Evolutionary conservation across 805 yeast species (phyloP).

Genomic region (Torulaspora franciscae): DNA sequence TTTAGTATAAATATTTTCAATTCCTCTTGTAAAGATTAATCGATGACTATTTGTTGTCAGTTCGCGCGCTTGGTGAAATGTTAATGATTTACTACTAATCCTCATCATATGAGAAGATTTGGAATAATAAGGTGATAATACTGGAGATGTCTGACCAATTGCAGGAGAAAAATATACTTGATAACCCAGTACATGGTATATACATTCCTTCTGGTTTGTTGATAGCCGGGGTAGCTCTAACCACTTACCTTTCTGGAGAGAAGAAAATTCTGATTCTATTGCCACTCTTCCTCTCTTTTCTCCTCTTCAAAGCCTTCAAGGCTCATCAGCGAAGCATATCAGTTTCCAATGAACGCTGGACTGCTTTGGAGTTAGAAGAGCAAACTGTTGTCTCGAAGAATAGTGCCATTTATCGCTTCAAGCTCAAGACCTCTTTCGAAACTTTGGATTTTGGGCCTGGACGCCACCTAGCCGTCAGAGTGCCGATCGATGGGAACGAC

Average conservation of each 20-base stretch:
- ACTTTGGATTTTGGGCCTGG: slow-evolving; percentile 66
- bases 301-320: slow-evolving; percentile 34
- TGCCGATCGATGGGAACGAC: slow-evolving; percentile 36
- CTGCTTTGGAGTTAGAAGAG: slow-evolving; percentile 62
- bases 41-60: not conserved
- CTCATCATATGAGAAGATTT: not conserved
- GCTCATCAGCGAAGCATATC: slow-evolving; percentile 42
- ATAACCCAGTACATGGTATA: slow-evolving; percentile 71
- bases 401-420: slow-evolving; percentile 68
- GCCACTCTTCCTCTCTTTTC: slow-evolving; percentile 39
- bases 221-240: slow-evolving; percentile 53
- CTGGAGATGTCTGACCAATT: slow-evolving; percentile 7
- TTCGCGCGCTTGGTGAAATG: not conserved
- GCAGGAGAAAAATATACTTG: slow-evolving; percentile 47
- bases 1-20: not conserved
- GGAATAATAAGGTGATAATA: not conserved
- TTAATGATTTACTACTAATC: not conserved
- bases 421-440: slow-evolving; percentile 55
- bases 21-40: not conserved
- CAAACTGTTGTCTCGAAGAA: slow-evolving; percentile 68
- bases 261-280: slow-evolving; percentile 31
- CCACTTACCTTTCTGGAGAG: slow-evolving; percentile 41
- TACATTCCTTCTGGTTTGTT: slow-evolving; percentile 63
- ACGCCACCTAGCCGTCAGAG: slow-evolving; percentile 61
- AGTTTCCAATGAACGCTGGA: slow-evolving; percentile 51